A percentile compares a stretch with the other conserved stretches of the same genome.
phyloP scores from a whole-genome alignment of 257 asterid species.

The Penstemon barbatus region DNA sequence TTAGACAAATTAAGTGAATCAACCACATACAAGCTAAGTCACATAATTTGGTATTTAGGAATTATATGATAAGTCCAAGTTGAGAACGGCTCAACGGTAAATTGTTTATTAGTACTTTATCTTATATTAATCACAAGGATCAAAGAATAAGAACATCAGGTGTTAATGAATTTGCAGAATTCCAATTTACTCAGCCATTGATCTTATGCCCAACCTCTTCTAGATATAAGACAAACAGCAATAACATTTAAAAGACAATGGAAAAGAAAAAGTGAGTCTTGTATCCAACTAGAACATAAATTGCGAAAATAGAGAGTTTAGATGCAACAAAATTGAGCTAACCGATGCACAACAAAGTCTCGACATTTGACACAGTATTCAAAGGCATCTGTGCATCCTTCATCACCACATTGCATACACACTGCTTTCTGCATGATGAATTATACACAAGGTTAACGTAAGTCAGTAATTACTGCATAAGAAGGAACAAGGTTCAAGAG shows the following conservation, averaged over 20 bases:
- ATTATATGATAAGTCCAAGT: no score
- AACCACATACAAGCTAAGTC: background rate
- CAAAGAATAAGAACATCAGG: background rate
- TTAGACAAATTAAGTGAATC: conserved; percentile 2
- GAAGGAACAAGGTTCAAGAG: no score
- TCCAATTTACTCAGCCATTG: background rate
- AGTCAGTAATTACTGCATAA: no score
- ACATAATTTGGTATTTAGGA: background rate
- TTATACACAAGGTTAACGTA: no score
- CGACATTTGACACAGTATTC: conserved; percentile 64
- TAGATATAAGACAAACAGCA: no score
- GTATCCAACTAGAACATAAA: no score
- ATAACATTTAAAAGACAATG: background rate
- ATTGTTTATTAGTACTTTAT: background rate
- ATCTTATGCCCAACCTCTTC: no score
- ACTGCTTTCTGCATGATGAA: conserved; percentile 42
- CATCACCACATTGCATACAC: conserved; percentile 66
- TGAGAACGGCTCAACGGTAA: no score
- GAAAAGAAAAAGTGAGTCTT: background rate
- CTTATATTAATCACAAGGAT: background rate
- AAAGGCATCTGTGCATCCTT: conserved; percentile 52
- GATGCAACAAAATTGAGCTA: conserved; percentile 23
- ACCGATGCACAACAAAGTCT: conserved; percentile 66
- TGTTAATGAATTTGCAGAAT: background rate
- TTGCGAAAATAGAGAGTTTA: background rate